Evolutionary conservation across 331 rosid genomes (phyloP).

Genomic region (Phaseolus coccineus): DNA sequence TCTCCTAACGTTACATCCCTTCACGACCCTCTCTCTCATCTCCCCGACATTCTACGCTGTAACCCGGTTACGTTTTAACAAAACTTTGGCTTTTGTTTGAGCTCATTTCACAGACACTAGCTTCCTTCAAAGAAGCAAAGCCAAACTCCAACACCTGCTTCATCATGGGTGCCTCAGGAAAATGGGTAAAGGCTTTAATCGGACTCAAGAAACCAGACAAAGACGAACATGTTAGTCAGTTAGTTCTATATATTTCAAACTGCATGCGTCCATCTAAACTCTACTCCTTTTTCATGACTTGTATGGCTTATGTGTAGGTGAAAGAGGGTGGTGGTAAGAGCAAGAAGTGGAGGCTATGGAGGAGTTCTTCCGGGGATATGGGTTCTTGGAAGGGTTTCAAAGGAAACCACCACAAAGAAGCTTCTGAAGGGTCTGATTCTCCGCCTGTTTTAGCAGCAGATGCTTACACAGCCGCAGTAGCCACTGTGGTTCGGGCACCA

Average conservation of each 20-base stretch:
- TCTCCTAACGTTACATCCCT: slow-evolving; percentile 40
- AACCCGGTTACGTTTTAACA: neutral
- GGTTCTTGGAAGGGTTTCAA: slow-evolving; percentile 82
- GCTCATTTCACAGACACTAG: neutral
- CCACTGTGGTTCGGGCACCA: slow-evolving; percentile 85
- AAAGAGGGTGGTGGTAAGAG: slow-evolving; percentile 67
- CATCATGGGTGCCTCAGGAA: slow-evolving; percentile 87
- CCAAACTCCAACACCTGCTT: neutral
- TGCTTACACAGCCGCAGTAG: slow-evolving; percentile 78
- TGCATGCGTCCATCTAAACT: neutral
- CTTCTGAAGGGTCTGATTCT: slow-evolving; percentile 81
- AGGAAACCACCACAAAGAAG: slow-evolving; percentile 65
- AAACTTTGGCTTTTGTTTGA: neutral
- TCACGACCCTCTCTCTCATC: slow-evolving; percentile 22
- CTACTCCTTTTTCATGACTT: neutral
- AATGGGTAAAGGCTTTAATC: slow-evolving; percentile 86
- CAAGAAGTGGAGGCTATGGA: slow-evolving; percentile 93
- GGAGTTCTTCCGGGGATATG: slow-evolving; percentile 78
- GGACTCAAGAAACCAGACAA: slow-evolving; percentile 79
- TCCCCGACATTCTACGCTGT: slow-evolving; percentile 4
- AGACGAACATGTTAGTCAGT: slow-evolving; percentile 65
- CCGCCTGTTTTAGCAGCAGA: slow-evolving; percentile 61
- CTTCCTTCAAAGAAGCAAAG: slow-evolving; percentile 7
- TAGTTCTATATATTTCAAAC: neutral
- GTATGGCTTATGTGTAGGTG: slow-evolving; percentile 41